Conservation (phyloP, 2,329 filamentous ascomycete species). For the Fusarium odoratissimum region DNA sequence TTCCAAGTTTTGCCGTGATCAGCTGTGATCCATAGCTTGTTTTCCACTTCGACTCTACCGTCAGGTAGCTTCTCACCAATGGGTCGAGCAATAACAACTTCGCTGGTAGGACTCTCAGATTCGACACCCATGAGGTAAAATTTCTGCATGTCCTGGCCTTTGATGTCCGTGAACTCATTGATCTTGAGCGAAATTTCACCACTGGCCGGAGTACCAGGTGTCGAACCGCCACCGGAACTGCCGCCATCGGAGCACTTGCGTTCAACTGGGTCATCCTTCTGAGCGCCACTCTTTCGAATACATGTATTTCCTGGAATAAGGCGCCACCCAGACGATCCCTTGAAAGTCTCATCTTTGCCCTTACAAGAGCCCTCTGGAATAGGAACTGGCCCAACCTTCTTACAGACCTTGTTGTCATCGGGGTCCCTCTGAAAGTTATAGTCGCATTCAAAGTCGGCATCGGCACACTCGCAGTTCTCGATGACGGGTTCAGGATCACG, state of each 20-base stretch:
- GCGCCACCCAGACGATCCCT: slow-evolving; percentile 89
- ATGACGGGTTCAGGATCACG: slow-evolving; percentile 78
- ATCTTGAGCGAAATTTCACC: slow-evolving; percentile 74
- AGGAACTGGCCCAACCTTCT: slow-evolving; percentile 69
- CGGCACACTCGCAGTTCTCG: slow-evolving; percentile 82
- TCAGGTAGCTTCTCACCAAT: slow-evolving; percentile 50
- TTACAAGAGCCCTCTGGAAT: slow-evolving; percentile 81
- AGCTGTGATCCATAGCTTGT: slow-evolving; percentile 77
- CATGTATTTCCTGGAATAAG: slow-evolving; percentile 88
- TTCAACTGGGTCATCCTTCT: slow-evolving; percentile 79
- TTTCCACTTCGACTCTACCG: slow-evolving; percentile 52
- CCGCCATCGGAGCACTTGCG: slow-evolving; percentile 77
- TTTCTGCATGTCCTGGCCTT: slow-evolving; percentile 64
- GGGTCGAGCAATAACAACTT: slow-evolving; percentile 73
- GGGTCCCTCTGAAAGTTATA: slow-evolving; percentile 83
- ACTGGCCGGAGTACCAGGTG: slow-evolving; percentile 65
- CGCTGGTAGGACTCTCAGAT: slow-evolving; percentile 72
- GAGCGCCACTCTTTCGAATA: slow-evolving; percentile 67
- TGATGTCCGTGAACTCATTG: slow-evolving; percentile 69
- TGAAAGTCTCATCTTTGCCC: slow-evolving; percentile 76
- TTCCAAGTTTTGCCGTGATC: slow-evolving; percentile 93
- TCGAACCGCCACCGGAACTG: slow-evolving; percentile 44
- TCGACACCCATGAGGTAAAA: slow-evolving; percentile 84
- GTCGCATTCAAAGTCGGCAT: slow-evolving; percentile 93
- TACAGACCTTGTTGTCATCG: slow-evolving; percentile 75